A percentile compares a stretch with the other conserved stretches of the same genome.
These are phyloP conservation scores for Podaxis mareebaensis DNA, from an alignment of 768 basidiomycete genomes.

Conservation along the genomic window DNA sequence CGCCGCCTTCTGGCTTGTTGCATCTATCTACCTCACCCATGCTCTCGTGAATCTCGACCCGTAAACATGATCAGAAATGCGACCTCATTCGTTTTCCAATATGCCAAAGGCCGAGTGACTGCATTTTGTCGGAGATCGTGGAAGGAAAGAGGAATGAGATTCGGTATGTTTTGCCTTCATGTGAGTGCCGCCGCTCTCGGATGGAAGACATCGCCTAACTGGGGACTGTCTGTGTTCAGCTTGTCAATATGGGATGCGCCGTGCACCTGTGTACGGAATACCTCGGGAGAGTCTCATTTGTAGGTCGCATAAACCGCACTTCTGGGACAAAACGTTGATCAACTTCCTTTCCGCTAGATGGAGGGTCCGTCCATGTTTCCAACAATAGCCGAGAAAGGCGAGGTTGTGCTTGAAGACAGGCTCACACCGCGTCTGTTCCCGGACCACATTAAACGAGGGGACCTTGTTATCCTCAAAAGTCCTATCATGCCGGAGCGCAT, in stretches of 20 bases:
- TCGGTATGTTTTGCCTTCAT: slow-evolving; percentile 12
- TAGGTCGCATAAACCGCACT: slow-evolving; percentile 6
- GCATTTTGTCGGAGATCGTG: not conserved
- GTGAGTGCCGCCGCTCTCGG: not conserved
- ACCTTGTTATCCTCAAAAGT: slow-evolving; percentile 71
- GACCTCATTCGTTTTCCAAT: not conserved
- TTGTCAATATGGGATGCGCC: slow-evolving; percentile 54
- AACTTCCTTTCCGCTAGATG: slow-evolving; percentile 42
- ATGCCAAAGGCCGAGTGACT: not conserved
- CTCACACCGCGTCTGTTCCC: slow-evolving; percentile 54
- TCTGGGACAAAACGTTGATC: not conserved
- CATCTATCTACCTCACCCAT: not conserved
- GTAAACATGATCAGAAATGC: slow-evolving; percentile 1
- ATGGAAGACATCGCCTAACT: not conserved
- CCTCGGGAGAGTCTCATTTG: slow-evolving; percentile 35
- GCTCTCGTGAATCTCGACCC: not conserved
- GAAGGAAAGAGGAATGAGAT: not conserved
- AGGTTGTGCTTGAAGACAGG: slow-evolving; percentile 64
- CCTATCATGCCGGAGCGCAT: slow-evolving; percentile 65
- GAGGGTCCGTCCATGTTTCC: slow-evolving; percentile 81
- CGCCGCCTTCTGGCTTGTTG: not conserved
- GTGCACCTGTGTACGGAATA: slow-evolving; percentile 66
- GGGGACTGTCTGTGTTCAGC: slow-evolving; percentile 31
- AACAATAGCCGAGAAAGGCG: slow-evolving; percentile 60
- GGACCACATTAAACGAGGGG: slow-evolving; percentile 62